Conservation (phyloP, 2,329 filamentous ascomycete genomes). For the Graphilbum fragrans region DNA sequence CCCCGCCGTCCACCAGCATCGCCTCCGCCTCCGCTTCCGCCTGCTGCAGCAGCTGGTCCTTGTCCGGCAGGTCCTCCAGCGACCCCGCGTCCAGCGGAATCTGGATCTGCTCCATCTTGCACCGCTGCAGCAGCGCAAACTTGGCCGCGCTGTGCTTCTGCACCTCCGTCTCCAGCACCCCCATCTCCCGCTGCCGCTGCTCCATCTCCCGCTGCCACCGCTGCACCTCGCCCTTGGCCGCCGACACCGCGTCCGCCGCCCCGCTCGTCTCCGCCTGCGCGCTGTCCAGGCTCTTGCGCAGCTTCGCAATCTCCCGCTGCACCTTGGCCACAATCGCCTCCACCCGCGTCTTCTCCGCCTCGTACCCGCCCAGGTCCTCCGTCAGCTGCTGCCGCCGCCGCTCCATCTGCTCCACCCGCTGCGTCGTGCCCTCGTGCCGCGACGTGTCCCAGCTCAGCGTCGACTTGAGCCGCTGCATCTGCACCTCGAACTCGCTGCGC, state of each 20-base stretch:
- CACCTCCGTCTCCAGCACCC: conserved; percentile 68
- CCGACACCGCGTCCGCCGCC: conserved; percentile 64
- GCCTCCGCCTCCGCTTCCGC: conserved; percentile 63
- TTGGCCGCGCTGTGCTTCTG: conserved; percentile 76
- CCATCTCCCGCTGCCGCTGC: conserved; percentile 56
- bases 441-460: conserved; percentile 45
- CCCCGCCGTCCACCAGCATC: conserved; percentile 94
- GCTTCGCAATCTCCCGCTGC: conserved; percentile 62
- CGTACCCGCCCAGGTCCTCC: conserved; percentile 56
- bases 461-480: conserved; percentile 62
- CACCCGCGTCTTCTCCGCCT: conserved; percentile 61
- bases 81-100: conserved; percentile 69
- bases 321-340: conserved; percentile 61
- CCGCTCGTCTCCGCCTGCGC: conserved; percentile 55
- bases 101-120: conserved; percentile 86
- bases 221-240: conserved; percentile 67
- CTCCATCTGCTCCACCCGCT: conserved; percentile 58
- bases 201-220: conserved; percentile 80
- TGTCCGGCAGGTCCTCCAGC: conserved; percentile 75
- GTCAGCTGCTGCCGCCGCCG: conserved; percentile 54
- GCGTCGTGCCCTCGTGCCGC: conserved; percentile 44
- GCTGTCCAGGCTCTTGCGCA: conserved; percentile 60
- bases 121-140: conserved; percentile 74
- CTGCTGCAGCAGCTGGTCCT: conserved; percentile 70
- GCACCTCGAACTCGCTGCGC: conserved; percentile 74